Base-by-base conservation (phyloP, 2,329 filamentous ascomycete genomes). In the Pezicula carpinea region DNA sequence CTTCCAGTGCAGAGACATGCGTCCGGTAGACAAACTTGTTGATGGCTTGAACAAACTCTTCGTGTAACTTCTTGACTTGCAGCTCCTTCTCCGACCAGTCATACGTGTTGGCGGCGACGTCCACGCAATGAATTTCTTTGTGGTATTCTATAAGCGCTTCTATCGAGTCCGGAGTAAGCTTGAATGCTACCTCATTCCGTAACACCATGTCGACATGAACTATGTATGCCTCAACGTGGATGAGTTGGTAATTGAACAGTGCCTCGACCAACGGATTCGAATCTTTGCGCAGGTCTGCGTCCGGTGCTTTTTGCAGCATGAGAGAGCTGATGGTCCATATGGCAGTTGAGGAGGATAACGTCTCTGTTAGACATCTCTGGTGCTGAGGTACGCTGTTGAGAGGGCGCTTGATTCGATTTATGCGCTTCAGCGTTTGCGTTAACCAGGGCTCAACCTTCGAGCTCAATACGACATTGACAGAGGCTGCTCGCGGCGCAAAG, bases 141-240 rank as follows among this genome's bases (percentile, higher is more conserved):
- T 99, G 93, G 69, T 95, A 95, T 66, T 96, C 89, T 66, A 96
- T 85, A 55, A 99, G 80, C 44, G 87, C 73, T 62, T 96, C 90
- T 71, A 99, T 99, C 52, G 91, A 90, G 66, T 97, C 93, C 49
- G 85, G 81, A 19, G 91, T 97, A 63, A 99, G 80, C 79, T 99
- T 99, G 80, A 91, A 97, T 58, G 91, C 93, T 63, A 99, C 90
- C 74, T 97, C 93, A 67, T 95, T 93, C 69, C 91, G 87, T 62
- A 95, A 82, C 50, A 99, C 92, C 90, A 97, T 96, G 74, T 99
- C 93, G 69, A 99, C 90, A 69, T 97, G 92, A 52, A 99, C 93
- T 59, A 97, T 92, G 68, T 99, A 99, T 44, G 93, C 93, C 72
- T 97, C 91, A 59, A 97, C 75, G 66, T 96, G 89, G 63, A 96